phyloP scores from a whole-genome alignment of 768 basidiomycete species.

The Termitomyces eurrhizus region DNA sequence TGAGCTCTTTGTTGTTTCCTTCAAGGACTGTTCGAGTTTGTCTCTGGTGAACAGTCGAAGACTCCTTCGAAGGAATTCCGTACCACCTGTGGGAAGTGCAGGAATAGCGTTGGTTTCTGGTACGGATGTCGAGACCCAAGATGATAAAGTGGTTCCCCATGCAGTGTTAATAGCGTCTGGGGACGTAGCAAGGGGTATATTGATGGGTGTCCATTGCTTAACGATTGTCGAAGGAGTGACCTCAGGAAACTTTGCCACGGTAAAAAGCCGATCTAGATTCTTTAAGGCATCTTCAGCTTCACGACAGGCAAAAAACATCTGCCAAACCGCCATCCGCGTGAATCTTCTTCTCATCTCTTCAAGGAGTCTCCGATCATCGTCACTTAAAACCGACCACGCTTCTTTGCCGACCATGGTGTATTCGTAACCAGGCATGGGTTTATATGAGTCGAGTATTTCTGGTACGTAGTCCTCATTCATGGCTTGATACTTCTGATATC shows the following conservation, averaged over 20 bases:
- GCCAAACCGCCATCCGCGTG: constrained; percentile 4
- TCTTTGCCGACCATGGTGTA: neutral
- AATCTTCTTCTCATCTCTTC: neutral
- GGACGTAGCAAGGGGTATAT: neutral
- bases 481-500: neutral
- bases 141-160: neutral
- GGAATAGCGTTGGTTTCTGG: neutral
- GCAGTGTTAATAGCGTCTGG: neutral
- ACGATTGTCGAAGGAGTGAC: neutral
- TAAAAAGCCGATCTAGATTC: neutral
- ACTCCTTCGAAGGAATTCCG: neutral
- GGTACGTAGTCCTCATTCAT: constrained; percentile 1
- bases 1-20: neutral
- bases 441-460: neutral
- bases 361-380: neutral
- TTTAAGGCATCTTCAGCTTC: constrained; percentile 5
- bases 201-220: neutral
- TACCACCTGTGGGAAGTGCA: no score
- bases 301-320: constrained; percentile 4
- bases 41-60: neutral
- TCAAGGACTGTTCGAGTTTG: neutral
- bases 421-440: neutral
- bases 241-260: neutral
- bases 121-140: neutral
- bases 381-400: neutral